These are phyloP conservation scores for Phytophthora tubulina DNA, from an alignment of 352 stramenopile genomes.

Conservation along the genomic window DNA sequence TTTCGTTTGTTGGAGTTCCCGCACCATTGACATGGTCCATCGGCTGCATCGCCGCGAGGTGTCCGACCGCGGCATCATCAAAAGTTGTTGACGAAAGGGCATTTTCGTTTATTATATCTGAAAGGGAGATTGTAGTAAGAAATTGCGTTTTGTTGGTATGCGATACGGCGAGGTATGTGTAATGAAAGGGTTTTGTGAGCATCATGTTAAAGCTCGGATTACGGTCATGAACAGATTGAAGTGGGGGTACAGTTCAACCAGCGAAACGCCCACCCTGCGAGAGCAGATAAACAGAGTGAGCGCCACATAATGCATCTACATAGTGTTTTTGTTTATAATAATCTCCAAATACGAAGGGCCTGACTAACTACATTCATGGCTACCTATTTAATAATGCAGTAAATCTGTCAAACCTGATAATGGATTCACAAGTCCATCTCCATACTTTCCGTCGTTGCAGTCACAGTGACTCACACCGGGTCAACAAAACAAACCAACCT, in stretches of 20 bases:
- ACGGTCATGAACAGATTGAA: conserved; percentile 17
- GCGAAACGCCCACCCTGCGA: background rate
- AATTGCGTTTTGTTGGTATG: no score
- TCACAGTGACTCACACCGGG: no score
- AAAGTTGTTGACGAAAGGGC: background rate
- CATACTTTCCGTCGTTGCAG: no score
- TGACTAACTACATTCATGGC: background rate
- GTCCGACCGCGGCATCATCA: conserved; percentile 33
- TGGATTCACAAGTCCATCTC: no score
- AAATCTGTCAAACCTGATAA: background rate
- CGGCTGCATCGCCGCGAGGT: conserved; percentile 21
- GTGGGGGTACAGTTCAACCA: background rate
- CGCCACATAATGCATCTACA: no score
- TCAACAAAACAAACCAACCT: no score
- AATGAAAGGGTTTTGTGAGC: background rate
- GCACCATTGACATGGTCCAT: conserved; percentile 22
- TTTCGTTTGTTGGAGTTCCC: background rate
- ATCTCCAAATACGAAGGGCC: no score
- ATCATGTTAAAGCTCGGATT: conserved; percentile 14
- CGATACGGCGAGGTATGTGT: background rate
- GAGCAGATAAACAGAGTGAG: background rate
- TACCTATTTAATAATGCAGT: background rate
- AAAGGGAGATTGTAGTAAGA: background rate
- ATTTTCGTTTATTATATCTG: no score
- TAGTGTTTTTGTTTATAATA: no score